Base-by-base conservation (phyloP, 83 land plant species). In the Thuja plicata region DNA sequence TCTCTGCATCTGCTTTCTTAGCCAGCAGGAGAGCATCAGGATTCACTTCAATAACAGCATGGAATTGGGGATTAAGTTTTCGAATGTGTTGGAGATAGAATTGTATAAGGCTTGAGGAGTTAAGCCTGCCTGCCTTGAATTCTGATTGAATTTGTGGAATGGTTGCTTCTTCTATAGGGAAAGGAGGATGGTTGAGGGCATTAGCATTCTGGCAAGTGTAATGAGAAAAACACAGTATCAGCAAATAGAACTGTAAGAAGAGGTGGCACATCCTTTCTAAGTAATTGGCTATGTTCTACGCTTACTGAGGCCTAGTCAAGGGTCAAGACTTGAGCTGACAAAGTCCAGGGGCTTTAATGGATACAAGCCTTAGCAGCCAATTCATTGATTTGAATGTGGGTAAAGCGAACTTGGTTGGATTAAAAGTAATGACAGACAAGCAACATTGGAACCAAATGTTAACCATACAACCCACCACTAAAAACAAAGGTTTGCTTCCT, bases 1-100 rank as follows among this genome's bases (percentile, higher is more conserved):
- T 41, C 88, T 90, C 87, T 35, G 5, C 24, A 81, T 93, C 94
- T 24, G 92, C 94, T 37, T 17, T 34, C 16, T 91, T 77, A 17
- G 94, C 94, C 84, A 80, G 90, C 30, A 27, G 40, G 16, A 91
- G 78, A 8, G 94, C 92, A 81, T 93, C 92, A 19, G 92, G 94
- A 81, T 91, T 91, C 80, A 93, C 92, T 71, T 93, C 92, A 35
- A 93, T 91, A 19, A 93, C 89, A 34, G 93, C 92, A 32, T 77
- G 85, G 87, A 93, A 91, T 9, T 70, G 50, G 0, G 92, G 92
- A 34, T 93, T 93, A 30, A 90, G 90, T 17, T 34, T 84, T n/a
- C 27, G 2, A 57, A 90, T 90, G 9, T n/a, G 79, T 17, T 35
- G 40, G 24, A 90, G 60, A 89, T 92, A 92, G 84, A 57, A 92